Base-by-base conservation (phyloP, 148 eudicot genomes). In the Polygonum maritimum region DNA sequence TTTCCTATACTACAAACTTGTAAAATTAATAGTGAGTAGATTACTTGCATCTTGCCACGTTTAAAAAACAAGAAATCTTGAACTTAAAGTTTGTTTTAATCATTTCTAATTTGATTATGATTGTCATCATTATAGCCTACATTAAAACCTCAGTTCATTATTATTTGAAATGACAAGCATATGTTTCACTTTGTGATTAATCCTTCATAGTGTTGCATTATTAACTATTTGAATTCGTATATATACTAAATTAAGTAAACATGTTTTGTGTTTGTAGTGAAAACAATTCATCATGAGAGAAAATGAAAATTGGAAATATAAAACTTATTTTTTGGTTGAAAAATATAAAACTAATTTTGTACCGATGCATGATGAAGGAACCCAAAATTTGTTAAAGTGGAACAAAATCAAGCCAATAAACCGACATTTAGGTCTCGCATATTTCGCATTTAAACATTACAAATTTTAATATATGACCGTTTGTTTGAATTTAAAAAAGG, bases 151-250 rank as follows among this genome's bases (percentile, higher is more conserved):
- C 35, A 21, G 10, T 58, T 12, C 36, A 62, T 62, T 62, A 31
- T 62, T 62, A 10, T 62, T 11, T 2, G 16, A 62, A 26, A 31
- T 62, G 39, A 62, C 69, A 62, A 62, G 39, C 69, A 62, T 31
- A 26, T 62, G 69, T 62, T 62, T 31, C 69, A 13, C 69, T 26
- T 62, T 31, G 31, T 62, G 69, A 62, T 62, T 62, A 62, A 62
- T 6, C 39, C 38, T 4, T 62, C 31, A 1, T 15, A 48, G 16
- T 13, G 11, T 62, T 62, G 38, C 36, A 60, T 60, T 11, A 26
- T 31, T 26, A 31, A 62, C 11, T 26, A 62, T 62, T 58, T 21
- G 33, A 35, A 58, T 21, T 58, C 65, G 22, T 58, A 21, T 26
- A 1, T 12, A 60, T 11, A 60, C 38, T 26, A 60, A 14, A 49